Evolutionary conservation across 345 rosid species (phyloP).

Genomic region (Kandelia obovata): DNA sequence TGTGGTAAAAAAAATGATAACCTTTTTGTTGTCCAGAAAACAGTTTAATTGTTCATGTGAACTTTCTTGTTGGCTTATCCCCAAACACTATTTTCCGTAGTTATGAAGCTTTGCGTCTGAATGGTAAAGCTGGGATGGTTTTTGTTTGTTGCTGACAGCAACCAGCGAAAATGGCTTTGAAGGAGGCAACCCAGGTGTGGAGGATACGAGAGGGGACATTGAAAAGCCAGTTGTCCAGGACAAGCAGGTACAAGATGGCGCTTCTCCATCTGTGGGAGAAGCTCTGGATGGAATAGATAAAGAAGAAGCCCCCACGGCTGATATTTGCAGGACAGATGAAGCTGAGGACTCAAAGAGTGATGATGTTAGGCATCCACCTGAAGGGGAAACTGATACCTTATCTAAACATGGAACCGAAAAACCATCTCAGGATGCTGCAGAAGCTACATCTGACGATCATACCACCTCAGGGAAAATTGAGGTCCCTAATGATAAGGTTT

Average conservation of each 20-base stretch:
- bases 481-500: constrained; percentile 85
- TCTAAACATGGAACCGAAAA: constrained; percentile 20
- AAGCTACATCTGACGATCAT: constrained; percentile 27
- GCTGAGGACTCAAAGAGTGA: constrained; percentile 9
- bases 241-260: constrained; percentile 26
- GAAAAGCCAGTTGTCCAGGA: constrained; percentile 20
- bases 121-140: neutral
- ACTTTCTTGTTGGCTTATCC: neutral
- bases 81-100: neutral
- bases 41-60: no score
- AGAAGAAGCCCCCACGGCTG: neutral
- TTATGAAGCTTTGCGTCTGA: neutral
- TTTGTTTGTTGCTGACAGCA: constrained; percentile 12
- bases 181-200: constrained; percentile 24
- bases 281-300: neutral
- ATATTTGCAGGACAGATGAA: neutral
- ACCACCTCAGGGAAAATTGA: constrained; percentile 53
- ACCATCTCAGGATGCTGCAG: constrained; percentile 15
- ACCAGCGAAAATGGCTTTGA: constrained; percentile 44
- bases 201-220: constrained; percentile 16
- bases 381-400: constrained; percentile 30
- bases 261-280: neutral
- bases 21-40: no score
- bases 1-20: no score
- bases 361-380: constrained; percentile 12